These are phyloP conservation scores for Fusarium multiceps DNA, from an alignment of 2,329 filamentous ascomycete species.

Conservation along the genomic window DNA sequence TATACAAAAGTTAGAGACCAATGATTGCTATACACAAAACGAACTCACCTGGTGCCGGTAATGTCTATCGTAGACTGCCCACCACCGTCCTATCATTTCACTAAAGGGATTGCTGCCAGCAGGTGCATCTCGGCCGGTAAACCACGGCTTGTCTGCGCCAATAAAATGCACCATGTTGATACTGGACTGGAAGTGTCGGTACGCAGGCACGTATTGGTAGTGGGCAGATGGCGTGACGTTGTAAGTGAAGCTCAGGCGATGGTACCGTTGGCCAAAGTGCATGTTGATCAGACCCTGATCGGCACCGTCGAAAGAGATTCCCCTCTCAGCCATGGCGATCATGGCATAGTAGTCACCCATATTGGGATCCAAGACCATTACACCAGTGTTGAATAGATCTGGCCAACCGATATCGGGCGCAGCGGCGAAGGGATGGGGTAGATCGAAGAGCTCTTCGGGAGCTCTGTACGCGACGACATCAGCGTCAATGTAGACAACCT, in stretches of 20 bases:
- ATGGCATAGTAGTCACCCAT: conserved; percentile 89
- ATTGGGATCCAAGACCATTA: conserved; percentile 91
- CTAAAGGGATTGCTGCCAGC: conserved; percentile 74
- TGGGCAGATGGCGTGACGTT: conserved; percentile 97
- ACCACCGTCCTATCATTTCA: conserved; percentile 89
- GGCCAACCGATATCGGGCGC: conserved; percentile 98
- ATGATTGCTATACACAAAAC: background rate
- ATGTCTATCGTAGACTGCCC: conserved; percentile 92
- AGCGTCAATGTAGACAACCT: conserved; percentile 94
- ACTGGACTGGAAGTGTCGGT: conserved; percentile 88
- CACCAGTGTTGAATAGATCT: conserved; percentile 96
- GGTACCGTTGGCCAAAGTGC: conserved; percentile 86
- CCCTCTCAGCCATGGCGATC: conserved; percentile 82
- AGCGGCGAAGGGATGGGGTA: conserved; percentile 70
- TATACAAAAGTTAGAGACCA: conserved; percentile 22
- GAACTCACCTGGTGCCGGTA: conserved; percentile 68
- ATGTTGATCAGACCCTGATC: conserved; percentile 97
- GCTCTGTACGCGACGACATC: conserved; percentile 92
- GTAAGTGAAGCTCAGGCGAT: conserved; percentile 93
- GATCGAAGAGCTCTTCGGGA: conserved; percentile 89
- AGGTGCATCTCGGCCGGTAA: conserved; percentile 66
- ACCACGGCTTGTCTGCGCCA: conserved; percentile 91
- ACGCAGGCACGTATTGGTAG: conserved; percentile 97
- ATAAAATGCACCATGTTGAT: conserved; percentile 97
- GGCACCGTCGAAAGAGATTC: conserved; percentile 95